Evolutionary conservation across 73 alveolate genomes (phyloP).

Genomic region (Paramecium caudatum): DNA sequence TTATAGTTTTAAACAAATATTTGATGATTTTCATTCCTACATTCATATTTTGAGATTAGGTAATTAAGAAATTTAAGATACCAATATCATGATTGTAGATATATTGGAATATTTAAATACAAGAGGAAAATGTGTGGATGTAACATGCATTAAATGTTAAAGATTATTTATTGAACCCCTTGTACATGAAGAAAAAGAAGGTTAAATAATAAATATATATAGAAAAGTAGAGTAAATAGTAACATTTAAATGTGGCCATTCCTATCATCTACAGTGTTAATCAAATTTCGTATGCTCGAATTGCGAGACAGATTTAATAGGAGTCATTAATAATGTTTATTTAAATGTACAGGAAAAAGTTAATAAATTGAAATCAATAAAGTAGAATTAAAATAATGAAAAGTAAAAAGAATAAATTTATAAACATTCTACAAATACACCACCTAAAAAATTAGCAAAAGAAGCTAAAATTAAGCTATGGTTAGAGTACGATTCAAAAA

Average conservation of each 20-base stretch:
- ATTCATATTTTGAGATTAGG: not conserved
- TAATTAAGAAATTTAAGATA: not conserved
- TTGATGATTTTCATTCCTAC: not conserved
- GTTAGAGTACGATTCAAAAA: not conserved
- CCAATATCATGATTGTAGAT: not conserved
- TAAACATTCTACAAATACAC: not conserved
- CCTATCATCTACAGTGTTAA: constrained; percentile 11
- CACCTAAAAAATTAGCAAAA: not conserved
- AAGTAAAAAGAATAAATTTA: not conserved
- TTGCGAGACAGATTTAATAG: not conserved
- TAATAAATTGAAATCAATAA: not conserved
- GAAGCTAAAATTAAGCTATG: not conserved
- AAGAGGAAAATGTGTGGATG: constrained; percentile 2
- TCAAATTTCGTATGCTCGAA: not conserved
- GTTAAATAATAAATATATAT: constrained; percentile 26
- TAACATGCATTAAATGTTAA: constrained; percentile 21
- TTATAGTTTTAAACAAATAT: constrained; percentile 1
- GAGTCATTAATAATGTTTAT: no score
- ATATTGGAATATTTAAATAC: not conserved
- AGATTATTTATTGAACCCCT: not conserved
- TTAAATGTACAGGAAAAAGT: no score
- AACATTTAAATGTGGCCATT: constrained; percentile 56
- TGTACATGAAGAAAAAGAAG: not conserved
- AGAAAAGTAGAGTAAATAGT: constrained; percentile 15
- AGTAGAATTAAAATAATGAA: not conserved